Evolutionary conservation across 2,329 filamentous ascomycete species (phyloP).

Genomic region (Ramularia collo-cygni): DNA sequence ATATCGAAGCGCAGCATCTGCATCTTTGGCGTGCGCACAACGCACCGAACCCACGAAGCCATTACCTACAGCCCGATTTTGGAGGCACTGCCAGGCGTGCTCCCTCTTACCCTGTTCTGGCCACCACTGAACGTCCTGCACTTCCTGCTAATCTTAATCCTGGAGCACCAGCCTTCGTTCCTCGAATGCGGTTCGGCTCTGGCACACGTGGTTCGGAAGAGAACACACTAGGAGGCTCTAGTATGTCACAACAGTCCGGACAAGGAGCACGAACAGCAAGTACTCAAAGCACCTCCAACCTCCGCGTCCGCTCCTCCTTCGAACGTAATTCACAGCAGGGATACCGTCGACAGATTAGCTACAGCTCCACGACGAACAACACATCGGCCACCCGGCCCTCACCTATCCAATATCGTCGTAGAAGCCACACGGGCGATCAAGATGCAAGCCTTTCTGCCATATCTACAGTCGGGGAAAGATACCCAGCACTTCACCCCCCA

Average conservation of each 20-base stretch:
- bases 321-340: conserved; percentile 16
- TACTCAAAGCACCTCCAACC: conserved; percentile 11
- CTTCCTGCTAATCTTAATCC: conserved; percentile 19
- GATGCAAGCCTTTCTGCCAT: conserved; percentile 4
- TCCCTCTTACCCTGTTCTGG: neutral
- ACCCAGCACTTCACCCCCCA: conserved; percentile 17
- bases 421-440: conserved; percentile 15
- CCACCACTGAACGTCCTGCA: neutral
- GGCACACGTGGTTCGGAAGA: conserved; percentile 8
- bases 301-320: conserved; percentile 19
- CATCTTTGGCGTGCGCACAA: neutral
- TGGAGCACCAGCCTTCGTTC: conserved; percentile 25
- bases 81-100: neutral
- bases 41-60: neutral
- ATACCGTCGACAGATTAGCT: neutral
- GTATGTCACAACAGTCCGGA: conserved; percentile 5
- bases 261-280: conserved; percentile 4
- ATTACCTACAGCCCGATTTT: neutral
- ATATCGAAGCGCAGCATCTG: conserved; percentile 3
- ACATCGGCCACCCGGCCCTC: too few species aligned
- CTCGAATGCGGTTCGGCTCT: conserved; percentile 21
- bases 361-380: neutral
- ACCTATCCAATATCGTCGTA: conserved; percentile 8
- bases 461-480: conserved; percentile 18
- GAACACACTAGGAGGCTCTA: neutral